Conservation (phyloP, 495 filamentous ascomycete genomes). For the Penicillium dipodomyicola region DNA sequence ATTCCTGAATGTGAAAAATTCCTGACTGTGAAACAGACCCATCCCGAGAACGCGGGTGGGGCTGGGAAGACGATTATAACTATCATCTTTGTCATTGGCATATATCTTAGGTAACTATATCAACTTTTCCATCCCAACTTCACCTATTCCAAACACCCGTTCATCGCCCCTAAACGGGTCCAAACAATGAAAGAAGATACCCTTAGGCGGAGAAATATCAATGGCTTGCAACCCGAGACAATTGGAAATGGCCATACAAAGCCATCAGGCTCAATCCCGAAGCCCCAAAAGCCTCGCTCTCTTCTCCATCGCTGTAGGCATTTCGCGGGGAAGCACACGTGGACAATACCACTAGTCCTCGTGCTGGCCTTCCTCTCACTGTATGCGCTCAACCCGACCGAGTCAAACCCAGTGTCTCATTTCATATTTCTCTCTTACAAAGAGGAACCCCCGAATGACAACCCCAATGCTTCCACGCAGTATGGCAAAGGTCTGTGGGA, state of each 20-base stretch:
- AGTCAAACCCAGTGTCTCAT: conserved; percentile 68
- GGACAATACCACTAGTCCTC: conserved; percentile 68
- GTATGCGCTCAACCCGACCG: conserved; percentile 69
- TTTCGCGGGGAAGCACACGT: conserved; percentile 62
- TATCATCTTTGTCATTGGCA: not conserved
- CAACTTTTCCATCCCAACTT: not conserved
- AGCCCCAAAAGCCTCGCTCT: conserved; percentile 40
- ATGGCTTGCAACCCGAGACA: not conserved
- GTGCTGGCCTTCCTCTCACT: conserved; percentile 54
- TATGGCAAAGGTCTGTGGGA: conserved; percentile 86
- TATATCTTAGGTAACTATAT: not conserved
- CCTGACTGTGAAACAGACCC: too few species aligned
- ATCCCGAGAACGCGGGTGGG: too few species aligned
- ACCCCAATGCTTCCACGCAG: conserved; percentile 44
- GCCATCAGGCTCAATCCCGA: not conserved
- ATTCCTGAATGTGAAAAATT: too few species aligned
- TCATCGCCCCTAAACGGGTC: not conserved
- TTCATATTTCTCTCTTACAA: conserved; percentile 89
- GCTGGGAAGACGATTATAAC: too few species aligned
- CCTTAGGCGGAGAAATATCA: not conserved
- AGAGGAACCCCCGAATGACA: conserved; percentile 36
- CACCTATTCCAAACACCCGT: not conserved
- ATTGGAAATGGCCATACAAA: not conserved
- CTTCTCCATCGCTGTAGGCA: conserved; percentile 54
- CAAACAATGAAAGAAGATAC: not conserved